These are phyloP conservation scores for Pyrenochaeta sp. DNA, from an alignment of 2,329 filamentous ascomycete genomes.

Conservation along the genomic window DNA sequence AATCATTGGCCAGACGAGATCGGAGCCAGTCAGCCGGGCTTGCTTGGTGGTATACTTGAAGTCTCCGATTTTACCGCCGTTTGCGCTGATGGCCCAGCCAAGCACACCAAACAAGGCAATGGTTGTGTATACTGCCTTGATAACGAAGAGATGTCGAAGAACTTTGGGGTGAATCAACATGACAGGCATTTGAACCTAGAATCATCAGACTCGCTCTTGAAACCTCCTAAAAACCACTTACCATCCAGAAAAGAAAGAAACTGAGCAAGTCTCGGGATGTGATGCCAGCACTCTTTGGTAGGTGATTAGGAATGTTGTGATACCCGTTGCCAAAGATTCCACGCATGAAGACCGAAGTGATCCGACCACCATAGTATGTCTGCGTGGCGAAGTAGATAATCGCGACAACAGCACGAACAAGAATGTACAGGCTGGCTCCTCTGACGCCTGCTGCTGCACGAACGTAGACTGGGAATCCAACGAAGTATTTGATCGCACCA, in stretches of 20 bases:
- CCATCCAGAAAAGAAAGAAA: constrained; percentile 34
- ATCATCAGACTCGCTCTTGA: constrained; percentile 1
- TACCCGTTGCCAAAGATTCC: constrained; percentile 27
- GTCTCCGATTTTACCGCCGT: constrained; percentile 27
- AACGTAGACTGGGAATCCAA: constrained; percentile 27
- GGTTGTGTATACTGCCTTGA: constrained; percentile 25
- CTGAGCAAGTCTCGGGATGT: constrained; percentile 42
- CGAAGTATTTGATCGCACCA: constrained; percentile 27
- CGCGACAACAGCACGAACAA: constrained; percentile 24
- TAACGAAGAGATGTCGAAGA: constrained; percentile 27
- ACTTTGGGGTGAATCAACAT: constrained; percentile 35
- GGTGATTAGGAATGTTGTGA: constrained; percentile 52
- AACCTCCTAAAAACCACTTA: constrained; percentile 1
- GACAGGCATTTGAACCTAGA: constrained; percentile 30
- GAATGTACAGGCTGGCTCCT: constrained; percentile 26
- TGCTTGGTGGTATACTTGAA: constrained; percentile 28
- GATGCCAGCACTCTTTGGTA: constrained; percentile 52
- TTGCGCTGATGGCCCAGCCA: constrained; percentile 26
- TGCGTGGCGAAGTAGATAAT: constrained; percentile 29
- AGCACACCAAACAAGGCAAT: constrained; percentile 24
- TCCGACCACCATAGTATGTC: constrained; percentile 27
- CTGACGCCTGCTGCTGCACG: constrained; percentile 24
- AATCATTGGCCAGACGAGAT: constrained; percentile 26
- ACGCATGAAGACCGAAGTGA: constrained; percentile 29
- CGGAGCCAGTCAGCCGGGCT: constrained; percentile 19